A percentile compares a stretch with the other conserved stretches of the same genome.
These are phyloP conservation scores for Penicillium simplicissimum DNA, from an alignment of 495 filamentous ascomycete species.

Conservation along the genomic window DNA sequence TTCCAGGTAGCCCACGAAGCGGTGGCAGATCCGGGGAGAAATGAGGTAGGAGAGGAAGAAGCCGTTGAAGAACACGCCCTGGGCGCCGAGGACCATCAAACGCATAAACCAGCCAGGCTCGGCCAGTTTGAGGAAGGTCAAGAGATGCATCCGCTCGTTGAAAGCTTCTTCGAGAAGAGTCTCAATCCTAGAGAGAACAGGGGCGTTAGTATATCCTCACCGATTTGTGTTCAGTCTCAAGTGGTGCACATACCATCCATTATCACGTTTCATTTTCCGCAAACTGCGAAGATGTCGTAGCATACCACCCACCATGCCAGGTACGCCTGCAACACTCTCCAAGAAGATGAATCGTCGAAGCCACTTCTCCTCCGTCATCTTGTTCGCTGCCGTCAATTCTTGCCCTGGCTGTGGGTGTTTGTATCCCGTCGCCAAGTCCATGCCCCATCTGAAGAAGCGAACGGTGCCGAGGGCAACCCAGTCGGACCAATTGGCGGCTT, in stretches of 20 bases:
- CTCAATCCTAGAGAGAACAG: conserved; percentile 64
- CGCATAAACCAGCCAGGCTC: conserved; percentile 90
- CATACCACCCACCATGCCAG: conserved; percentile 97
- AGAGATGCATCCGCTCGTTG: conserved; percentile 95
- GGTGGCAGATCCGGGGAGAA: conserved; percentile 85
- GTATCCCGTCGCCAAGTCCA: conserved; percentile 72
- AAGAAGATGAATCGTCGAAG: conserved; percentile 86
- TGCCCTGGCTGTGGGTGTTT: conserved; percentile 58
- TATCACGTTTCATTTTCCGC: conserved; percentile 83
- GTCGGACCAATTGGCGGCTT: conserved; percentile 67
- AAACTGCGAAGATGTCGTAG: conserved; percentile 83
- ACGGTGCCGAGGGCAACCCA: conserved; percentile 63
- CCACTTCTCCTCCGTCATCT: conserved; percentile 74
- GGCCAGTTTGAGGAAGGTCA: conserved; percentile 92
- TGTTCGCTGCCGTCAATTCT: conserved; percentile 44
- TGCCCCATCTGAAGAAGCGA: conserved; percentile 62
- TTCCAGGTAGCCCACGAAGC: conserved; percentile 95
- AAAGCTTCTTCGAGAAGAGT: conserved; percentile 90
- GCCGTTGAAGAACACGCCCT: conserved; percentile 90
- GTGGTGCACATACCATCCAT: conserved; percentile 69
- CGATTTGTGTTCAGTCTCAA: not conserved
- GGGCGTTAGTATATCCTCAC: not conserved
- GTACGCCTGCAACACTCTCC: conserved; percentile 91
- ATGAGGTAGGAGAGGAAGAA: conserved; percentile 89
- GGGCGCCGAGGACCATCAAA: conserved; percentile 77